phyloP scores from a whole-genome alignment of 179 eudicot genomes.

The Drosera spatulata region DNA sequence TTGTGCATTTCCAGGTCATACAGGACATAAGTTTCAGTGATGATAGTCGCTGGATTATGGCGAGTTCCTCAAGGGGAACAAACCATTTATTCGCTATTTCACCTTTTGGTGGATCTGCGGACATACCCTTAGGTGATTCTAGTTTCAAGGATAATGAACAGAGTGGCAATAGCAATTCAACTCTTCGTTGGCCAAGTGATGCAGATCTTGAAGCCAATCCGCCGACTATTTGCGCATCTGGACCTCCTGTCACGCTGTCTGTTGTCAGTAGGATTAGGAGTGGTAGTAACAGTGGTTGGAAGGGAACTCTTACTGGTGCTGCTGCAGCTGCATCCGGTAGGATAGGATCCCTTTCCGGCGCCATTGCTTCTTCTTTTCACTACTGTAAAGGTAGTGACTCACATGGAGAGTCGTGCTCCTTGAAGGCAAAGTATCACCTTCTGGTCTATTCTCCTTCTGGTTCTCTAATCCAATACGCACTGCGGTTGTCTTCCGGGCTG shows the following conservation, averaged over 20 bases:
- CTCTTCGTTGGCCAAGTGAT: constrained; percentile 19
- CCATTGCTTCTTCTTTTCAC: constrained; percentile 57
- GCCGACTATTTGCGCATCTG: constrained; percentile 25
- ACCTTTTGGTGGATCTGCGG: constrained; percentile 56
- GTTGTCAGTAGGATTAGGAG: constrained; percentile 70
- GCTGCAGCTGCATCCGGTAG: constrained; percentile 73
- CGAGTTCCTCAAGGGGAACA: constrained; percentile 81
- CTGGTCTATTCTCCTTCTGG: constrained; percentile 70
- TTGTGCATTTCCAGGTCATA: constrained; percentile 39
- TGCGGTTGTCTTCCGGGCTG: constrained; percentile 29
- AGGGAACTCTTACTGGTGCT: constrained; percentile 54
- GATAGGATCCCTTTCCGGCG: constrained; percentile 38
- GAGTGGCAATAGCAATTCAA: constrained; percentile 17
- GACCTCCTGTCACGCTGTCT: constrained; percentile 58
- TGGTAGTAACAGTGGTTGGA: constrained; percentile 63
- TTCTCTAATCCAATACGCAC: constrained; percentile 50
- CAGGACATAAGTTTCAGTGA: constrained; percentile 77
- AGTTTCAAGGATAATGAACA: constrained; percentile 21
- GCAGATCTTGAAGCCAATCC: constrained; percentile 26
- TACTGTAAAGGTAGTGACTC: constrained; percentile 26
- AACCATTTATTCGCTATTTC: constrained; percentile 73
- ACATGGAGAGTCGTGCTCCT: constrained; percentile 11
- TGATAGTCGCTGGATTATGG: constrained; percentile 78
- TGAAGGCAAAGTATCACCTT: constrained; percentile 40
- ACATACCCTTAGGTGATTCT: constrained; percentile 28